Base-by-base conservation (phyloP, 2,329 filamentous ascomycete genomes). In the Madurella fahalii region DNA sequence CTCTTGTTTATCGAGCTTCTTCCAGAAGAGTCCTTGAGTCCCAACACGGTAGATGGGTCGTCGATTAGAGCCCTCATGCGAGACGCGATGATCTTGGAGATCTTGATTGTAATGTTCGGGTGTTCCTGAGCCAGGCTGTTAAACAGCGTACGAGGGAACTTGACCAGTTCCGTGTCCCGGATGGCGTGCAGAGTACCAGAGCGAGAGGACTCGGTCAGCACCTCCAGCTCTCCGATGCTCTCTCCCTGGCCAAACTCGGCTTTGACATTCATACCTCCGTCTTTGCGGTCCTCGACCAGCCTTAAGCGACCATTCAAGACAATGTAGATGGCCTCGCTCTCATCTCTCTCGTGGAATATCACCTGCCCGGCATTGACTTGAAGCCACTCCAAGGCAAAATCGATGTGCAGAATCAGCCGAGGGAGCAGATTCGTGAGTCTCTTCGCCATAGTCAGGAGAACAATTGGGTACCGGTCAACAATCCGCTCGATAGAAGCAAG, bases 241-340 rank as follows among this genome's bases (percentile, higher is more conserved):
- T 99, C 95, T 9, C 95, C 95, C 71, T 99, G 94, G 4, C 94
- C 94, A 65, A 88, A 97, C 69, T 99, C 95, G 12, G 90, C 93
- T 48, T 90, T 82, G 12, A 95, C 91, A 44, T 86, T 87, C 74
- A 96, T 87, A 2, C 87, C 87, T 0, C 90, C 90, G 59, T 89
- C 87, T 45, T 87, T 84, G 13, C 84, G 84, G 63, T 96, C 92
- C 57, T 91, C 81, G 0, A 99, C 88, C 0, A 93, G 82, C 52
- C 95, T 82, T 16, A 99, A 73, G 15, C 94, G 88, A 9, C 94
- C 94, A 63, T 99, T 99, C 15, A 99, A 80, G 1, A 99, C 94
- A 58, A 99, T 92, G 65, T 97, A 99, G 40, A 99, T 99, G 1
- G 95, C 93, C 70, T 99, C 94, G 65, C 94, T 99, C 61, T 97